Evolutionary conservation across 2,329 filamentous ascomycete genomes (phyloP).

Genomic region (Colletotrichum spinosum): DNA sequence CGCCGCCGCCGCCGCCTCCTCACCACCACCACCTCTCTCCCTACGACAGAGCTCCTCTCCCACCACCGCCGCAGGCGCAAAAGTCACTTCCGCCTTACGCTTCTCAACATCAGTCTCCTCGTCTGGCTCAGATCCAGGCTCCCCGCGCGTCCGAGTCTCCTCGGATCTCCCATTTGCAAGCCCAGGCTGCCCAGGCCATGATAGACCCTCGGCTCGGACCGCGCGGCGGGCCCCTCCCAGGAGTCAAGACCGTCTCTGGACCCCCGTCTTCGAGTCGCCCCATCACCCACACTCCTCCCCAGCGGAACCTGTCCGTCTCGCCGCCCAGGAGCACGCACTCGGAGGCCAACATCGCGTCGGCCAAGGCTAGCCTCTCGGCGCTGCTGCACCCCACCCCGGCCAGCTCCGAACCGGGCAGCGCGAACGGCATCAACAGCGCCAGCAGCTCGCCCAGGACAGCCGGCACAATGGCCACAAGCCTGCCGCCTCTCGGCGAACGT

Average conservation of each 20-base stretch:
- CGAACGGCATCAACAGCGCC: constrained; percentile 55
- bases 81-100: constrained; percentile 48
- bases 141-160: constrained; percentile 51
- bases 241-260: constrained; percentile 27
- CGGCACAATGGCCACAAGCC: constrained; percentile 60
- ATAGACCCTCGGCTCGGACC: constrained; percentile 52
- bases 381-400: constrained; percentile 63
- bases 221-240: constrained; percentile 57
- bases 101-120: constrained; percentile 48
- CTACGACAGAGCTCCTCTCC: constrained; percentile 52
- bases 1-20: constrained; percentile 9
- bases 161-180: constrained; percentile 57
- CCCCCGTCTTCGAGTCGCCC: constrained; percentile 49
- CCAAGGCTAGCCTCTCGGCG: constrained; percentile 60
- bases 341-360: constrained; percentile 42
- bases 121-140: constrained; percentile 37
- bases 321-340: constrained; percentile 58
- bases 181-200: constrained; percentile 54
- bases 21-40: constrained; percentile 41
- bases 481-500: constrained; percentile 61
- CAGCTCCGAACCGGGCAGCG: constrained; percentile 58
- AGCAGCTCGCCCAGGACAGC: constrained; percentile 60
- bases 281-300: constrained; percentile 55
- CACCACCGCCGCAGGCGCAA: constrained; percentile 49
- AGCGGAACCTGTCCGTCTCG: constrained; percentile 59